Conservation (phyloP, 495 filamentous ascomycete species). For the Daldinia caldariorum region DNA sequence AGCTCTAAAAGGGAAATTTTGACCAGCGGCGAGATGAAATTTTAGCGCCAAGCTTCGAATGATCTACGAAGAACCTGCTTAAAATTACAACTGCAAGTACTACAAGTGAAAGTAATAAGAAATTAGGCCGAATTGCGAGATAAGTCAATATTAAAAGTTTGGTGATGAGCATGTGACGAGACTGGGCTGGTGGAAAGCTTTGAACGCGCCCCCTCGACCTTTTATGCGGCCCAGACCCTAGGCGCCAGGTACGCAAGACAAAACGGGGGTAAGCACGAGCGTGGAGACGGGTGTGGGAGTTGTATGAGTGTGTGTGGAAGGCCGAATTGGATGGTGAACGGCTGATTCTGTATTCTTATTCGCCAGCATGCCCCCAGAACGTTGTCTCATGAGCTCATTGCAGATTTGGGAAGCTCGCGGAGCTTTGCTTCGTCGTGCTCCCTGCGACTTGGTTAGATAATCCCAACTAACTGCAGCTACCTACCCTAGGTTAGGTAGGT, state of each 20-base stretch:
- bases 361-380: conserved; percentile 19
- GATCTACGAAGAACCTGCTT: conserved; percentile 1
- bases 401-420: conserved; percentile 40
- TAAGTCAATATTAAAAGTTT: conserved; percentile 25
- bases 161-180: conserved; percentile 35
- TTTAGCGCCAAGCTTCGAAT: conserved; percentile 3
- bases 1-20: conserved; percentile 6
- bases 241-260: conserved; percentile 45
- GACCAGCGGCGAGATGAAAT: not conserved
- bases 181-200: conserved; percentile 36
- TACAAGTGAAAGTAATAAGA: not conserved
- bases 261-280: conserved; percentile 33
- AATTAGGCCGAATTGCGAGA: conserved; percentile 15
- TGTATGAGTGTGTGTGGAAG: conserved; percentile 12
- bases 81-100: not conserved
- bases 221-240: conserved; percentile 41
- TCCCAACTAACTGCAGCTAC: conserved; percentile 28
- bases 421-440: conserved; percentile 23
- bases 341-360: conserved; percentile 31
- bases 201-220: conserved; percentile 21
- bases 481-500: too few species aligned
- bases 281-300: conserved; percentile 34
- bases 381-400: conserved; percentile 30
- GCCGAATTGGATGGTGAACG: conserved; percentile 29
- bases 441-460: conserved; percentile 30